Base-by-base conservation (phyloP, 345 rosid species). In the Sonneratia caseolaris region DNA sequence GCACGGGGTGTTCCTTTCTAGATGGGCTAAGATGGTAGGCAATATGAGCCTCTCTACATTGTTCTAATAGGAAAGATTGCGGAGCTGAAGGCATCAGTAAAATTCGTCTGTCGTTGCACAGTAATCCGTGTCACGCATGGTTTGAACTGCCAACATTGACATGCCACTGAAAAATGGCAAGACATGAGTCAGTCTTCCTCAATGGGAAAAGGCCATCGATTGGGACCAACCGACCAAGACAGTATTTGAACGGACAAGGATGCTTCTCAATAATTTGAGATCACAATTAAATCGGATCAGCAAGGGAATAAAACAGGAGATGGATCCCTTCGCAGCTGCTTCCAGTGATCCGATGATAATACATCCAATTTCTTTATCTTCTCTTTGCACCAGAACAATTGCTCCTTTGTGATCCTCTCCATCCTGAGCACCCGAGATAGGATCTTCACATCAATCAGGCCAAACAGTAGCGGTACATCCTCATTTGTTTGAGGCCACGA, bases 371-470 rank as follows among this genome's bases (percentile, higher is more conserved):
- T 95, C 73, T 95, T 95, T 81, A 95, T 88, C 89, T 95, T 95
- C 68, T 92, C 98, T 82, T 90, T 97, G 22, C 99, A 92, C 99
- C 99, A 95, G 12, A 88, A 75, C 68, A 95, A 77, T 67, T 92
- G 92, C 74, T 91, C 98, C 78, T 89, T 89, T 22, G 83, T 84
- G 71, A 89, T 88, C 77, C 74, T 89, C 72, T 53, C 76, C 96
- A 88, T 90, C 77, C 90, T 86, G 11, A 95, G 82, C 62, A 90
- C 96, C 81, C 93, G 81, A 24, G 83, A 77, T 42, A 88, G 47
- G 36, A 95, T 75, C 76, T 92, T 95, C 56, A 84, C 43, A 27
- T 95, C 99, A 15, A 89, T 79, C 61, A 86, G 83, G 68, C 90
- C 82, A 70, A 95, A 88, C 77, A 92, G 80, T 70, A 92, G 81